Base-by-base conservation (phyloP, 176 grass and related monocot genomes). In the Musa itinerans region DNA sequence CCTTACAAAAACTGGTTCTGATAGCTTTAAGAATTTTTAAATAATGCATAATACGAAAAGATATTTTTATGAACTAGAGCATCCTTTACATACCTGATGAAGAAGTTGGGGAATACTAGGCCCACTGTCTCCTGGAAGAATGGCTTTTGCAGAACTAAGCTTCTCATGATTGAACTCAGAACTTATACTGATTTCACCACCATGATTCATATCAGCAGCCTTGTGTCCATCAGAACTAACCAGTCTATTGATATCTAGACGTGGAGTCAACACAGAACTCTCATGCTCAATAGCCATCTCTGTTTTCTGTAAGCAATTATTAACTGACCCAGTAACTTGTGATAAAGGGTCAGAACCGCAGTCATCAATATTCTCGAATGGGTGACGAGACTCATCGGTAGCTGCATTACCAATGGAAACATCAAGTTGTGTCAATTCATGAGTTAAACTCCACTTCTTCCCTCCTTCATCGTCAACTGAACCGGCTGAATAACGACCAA, bases 81-180 rank as follows among this genome's bases (percentile, higher is more conserved):
- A 69, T 73, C 54, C 58, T 78, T 65, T 52, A 76, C 53, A 5
- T 86, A 99, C 95, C 91, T 76, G 82, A 86, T 94, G 84, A 82
- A 99, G 91, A 85, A 99, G 84, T 81, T 99, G 95, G 1, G 86
- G 86, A 78, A 99, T 84, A 83, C 95, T 99, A 76, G 92, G 81
- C 21, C 81, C 83, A 4, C 76, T 92, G 58, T 92, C 86, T 17
- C 77, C 51, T 84, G 82, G 78, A 12, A 86, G 74, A 50, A 79
- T 92, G 52, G 77, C 84, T 74, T 86, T 96, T 71, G 80, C 76
- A 87, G 82, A 81, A 87, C 63, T 89, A 86, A 82, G 79, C 21
- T 82, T 82, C 61, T 75, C 69, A 59, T 29, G 21, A 48, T 59
- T 74, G 27, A 71, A 29, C 53, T 74, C 74, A 17, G 24, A 24